phyloP scores from a whole-genome alignment of 163 green algal species.

The Smithsoniella earleae region DNA sequence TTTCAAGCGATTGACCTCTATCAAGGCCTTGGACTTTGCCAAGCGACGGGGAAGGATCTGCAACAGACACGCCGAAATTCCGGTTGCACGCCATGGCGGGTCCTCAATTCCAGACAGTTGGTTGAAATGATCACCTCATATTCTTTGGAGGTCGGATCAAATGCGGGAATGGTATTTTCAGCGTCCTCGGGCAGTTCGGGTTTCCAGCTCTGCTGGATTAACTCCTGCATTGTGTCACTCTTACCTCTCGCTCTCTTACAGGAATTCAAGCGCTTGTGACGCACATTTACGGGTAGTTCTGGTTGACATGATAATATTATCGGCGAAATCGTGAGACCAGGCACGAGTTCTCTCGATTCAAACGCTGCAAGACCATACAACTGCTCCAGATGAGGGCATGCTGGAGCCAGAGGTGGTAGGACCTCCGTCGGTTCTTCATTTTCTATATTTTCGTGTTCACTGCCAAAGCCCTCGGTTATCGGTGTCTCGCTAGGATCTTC shows the following conservation, averaged over 20 bases:
- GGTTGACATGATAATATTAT: neutral
- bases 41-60: slow-evolving; percentile 5
- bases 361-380: slow-evolving; percentile 20
- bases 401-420: neutral
- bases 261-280: neutral
- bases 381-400: neutral
- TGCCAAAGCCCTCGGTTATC: no score
- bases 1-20: slow-evolving; percentile 22
- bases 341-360: neutral
- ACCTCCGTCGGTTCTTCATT: neutral
- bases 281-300: neutral
- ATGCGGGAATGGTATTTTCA: slow-evolving; percentile 8
- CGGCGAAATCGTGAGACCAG: slow-evolving; percentile 7
- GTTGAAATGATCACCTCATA: slow-evolving; percentile 5
- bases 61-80: neutral
- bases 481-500: no score
- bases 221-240: no score
- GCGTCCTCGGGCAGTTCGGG: neutral
- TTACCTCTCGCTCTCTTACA: no score
- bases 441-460: no score
- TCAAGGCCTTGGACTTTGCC: slow-evolving; percentile 7
- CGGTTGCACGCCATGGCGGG: neutral
- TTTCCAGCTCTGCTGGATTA: slow-evolving; percentile 17
- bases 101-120: neutral
- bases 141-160: slow-evolving; percentile 14